Conservation (phyloP, 2,329 filamentous ascomycete genomes). For the Amphichorda felina region DNA sequence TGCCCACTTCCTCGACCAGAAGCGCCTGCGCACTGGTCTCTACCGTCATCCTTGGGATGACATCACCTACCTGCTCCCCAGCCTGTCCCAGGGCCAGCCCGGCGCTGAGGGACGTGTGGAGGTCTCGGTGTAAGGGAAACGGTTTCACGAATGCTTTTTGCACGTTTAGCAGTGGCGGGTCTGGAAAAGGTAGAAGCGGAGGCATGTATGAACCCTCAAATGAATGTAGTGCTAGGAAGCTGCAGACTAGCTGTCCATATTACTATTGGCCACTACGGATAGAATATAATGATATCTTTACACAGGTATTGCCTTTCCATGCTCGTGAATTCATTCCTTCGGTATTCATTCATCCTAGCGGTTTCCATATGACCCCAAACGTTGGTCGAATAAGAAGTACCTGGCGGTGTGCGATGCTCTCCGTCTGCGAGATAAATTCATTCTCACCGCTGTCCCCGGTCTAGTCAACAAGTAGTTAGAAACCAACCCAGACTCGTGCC, state of each 20-base stretch:
- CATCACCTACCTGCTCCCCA: constrained; percentile 88
- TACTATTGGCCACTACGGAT: constrained; percentile 11
- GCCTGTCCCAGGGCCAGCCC: constrained; percentile 57
- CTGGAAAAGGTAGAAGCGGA: constrained; percentile 12
- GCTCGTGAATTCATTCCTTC: no score
- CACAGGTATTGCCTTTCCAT: no score
- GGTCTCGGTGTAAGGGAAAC: constrained; percentile 58
- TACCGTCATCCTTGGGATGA: constrained; percentile 99
- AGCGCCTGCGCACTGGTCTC: constrained; percentile 93
- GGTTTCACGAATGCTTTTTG: constrained; percentile 14
- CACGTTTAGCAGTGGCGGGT: constrained; percentile 17
- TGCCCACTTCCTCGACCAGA: constrained; percentile 99
- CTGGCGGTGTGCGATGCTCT: no score
- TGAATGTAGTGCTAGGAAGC: constrained; percentile 22
- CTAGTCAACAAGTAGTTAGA: no score
- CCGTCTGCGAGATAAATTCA: no score
- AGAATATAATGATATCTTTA: constrained; percentile 3
- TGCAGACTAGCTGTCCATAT: constrained; percentile 17
- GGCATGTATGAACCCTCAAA: constrained; percentile 22
- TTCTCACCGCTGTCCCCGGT: no score
- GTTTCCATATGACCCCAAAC: no score
- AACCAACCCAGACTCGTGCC: no score
- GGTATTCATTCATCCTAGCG: no score
- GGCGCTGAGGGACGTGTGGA: constrained; percentile 81
- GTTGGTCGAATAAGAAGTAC: no score